Evolutionary conservation across 805 yeast species (phyloP), one percentile per base, ranked within the genome.

Genomic region (Cyberlindnera veronae): DNA sequence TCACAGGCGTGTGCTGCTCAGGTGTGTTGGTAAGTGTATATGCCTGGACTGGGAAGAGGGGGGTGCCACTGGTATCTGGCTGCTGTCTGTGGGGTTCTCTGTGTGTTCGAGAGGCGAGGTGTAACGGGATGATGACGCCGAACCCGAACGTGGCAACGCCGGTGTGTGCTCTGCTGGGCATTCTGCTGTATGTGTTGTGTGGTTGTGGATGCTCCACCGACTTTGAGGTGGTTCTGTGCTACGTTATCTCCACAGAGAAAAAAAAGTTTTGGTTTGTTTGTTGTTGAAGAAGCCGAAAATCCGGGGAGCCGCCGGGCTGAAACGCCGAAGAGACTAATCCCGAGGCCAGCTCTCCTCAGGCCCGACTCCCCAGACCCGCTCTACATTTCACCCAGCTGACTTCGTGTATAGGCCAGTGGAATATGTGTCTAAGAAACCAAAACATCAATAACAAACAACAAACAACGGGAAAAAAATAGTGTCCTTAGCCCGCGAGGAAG

Each of bases 61-160:
- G 39, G 30, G 16, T 20, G 28, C 14, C 13, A n/a, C 20, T 21
- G 21, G 12, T n/a, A 16, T 21, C 10, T 21, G 7, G 10, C 11
- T 21, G 24, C 10, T 21, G 24, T 21, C 10, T 24, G 28, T 14
- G 28, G 28, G 28, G 35, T 18, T n/a, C 38, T 32, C 17, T 34
- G 26, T 13, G 36, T 31, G 13, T 13, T 27, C 27, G 29, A 14
- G 32, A 15, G 26, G 41, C 36, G 9, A 36, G 35, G 19, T 23
- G 34, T 32, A 45, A 17, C 10, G 49, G 45, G 11, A 41, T 32
- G 11, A 41, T 40, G 2, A 38, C 37, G 5, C 49, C 45, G 26
- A 39, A 45, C 20, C 49, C 49, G 19, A 45, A 45, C 11, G 43
- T 45, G 31, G 39, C 43, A n/a, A 45, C 31, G 7, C 49, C 49